Base-by-base conservation (phyloP, 129 eudicot genomes). In the Ambrosia trifida region DNA sequence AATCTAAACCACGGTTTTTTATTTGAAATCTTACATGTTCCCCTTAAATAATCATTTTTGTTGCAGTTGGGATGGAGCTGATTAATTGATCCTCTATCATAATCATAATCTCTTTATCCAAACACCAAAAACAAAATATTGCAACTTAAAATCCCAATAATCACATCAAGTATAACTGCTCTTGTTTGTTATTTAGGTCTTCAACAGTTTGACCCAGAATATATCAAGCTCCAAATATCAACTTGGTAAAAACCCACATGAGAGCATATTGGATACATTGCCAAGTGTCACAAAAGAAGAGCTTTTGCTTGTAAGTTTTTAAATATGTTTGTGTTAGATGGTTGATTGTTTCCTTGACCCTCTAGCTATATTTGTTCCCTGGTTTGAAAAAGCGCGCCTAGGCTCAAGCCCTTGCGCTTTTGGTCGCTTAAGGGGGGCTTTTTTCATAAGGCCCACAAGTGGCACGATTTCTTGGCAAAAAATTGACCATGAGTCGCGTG, bases 231-330 rank as follows among this genome's bases (percentile, higher is more conserved):
- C 94, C 68, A 95, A 95, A 67, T 88, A 82, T 64, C 84, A 86
- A 78, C 83, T 86, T 52, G 97, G 97, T 70, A 95, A 82, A 70
- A 85, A 79, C 78, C 85, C 93, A 30, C 85, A 82, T 61, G 97
- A 95, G 66, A 95, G 96, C 79, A 83, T 95, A 40, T 80, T 95
- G 81, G 99, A 95, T 83, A 83, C 76, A 46, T 85, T 95, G 73
- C 99, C 99, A 16, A 85, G 47, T 43, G 69, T 30, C 54, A 90
- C 94, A 20, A 90, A 84, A 73, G 97, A 90, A 53, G 96, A 88
- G 70, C 85, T 95, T 64, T 81, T 95, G 72, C 90, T 79, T 78
- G 99, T 95, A 65, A 88, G 97, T 76, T 73, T 54, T 12, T 35
- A 24, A n/a, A 10, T 8, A 13, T 57, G 16, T 14, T 38, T 44